phyloP scores from a whole-genome alignment of 2,329 filamentous ascomycete genomes.

The Epichloe scottii region DNA sequence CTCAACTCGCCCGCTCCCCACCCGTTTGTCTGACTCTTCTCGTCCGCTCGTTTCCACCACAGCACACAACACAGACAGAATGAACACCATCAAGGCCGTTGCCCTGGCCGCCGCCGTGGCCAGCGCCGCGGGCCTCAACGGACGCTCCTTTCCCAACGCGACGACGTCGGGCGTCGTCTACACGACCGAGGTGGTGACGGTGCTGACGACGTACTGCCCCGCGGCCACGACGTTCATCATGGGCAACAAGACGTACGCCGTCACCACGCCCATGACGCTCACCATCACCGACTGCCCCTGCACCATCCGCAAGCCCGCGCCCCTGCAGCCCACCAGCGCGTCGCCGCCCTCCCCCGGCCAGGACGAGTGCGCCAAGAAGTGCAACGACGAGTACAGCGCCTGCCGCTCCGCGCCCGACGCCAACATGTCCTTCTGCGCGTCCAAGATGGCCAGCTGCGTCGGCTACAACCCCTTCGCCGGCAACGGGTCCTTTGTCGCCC shows the following conservation, averaged over 20 bases:
- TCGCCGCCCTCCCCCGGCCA: too few relatives aligned
- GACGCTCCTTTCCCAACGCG: neutral
- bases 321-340: too few relatives aligned
- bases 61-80: neutral
- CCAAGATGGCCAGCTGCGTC: slow-evolving; percentile 13
- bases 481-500: slow-evolving; percentile 6
- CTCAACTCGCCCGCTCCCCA: too few relatives aligned
- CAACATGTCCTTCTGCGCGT: slow-evolving; percentile 15
- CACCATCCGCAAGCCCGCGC: neutral
- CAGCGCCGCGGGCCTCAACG: neutral
- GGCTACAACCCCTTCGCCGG: slow-evolving; percentile 14
- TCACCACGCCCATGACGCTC: neutral
- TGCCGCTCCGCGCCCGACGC: slow-evolving; percentile 11
- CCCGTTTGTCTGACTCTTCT: too few relatives aligned
- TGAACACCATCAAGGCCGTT: neutral
- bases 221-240: slow-evolving; percentile 25
- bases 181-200: slow-evolving; percentile 50
- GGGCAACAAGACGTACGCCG: neutral
- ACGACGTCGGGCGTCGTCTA: slow-evolving; percentile 29
- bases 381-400: slow-evolving; percentile 7
- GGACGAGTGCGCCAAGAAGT: slow-evolving; percentile 10
- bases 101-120: slow-evolving; percentile 1
- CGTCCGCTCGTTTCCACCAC: too few relatives aligned
- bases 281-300: slow-evolving; percentile 1
- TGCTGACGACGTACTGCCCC: slow-evolving; percentile 59